Conservation (phyloP, 495 filamentous ascomycete genomes). For the Neurospora tetraspora region DNA sequence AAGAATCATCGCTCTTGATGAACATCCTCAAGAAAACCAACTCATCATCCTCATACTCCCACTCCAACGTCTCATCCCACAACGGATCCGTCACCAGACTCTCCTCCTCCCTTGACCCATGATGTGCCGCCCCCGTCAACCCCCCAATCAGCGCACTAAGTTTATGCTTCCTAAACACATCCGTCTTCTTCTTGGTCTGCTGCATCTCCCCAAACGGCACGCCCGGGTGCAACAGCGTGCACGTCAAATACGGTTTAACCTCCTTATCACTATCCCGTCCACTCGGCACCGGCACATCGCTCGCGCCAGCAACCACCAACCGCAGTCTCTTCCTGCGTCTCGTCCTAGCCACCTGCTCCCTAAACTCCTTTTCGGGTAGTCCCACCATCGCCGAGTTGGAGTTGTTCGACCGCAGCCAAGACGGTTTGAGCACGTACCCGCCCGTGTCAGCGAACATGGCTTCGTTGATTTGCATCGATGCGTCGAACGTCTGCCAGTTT, state of each 20-base stretch:
- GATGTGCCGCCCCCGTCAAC: not conserved
- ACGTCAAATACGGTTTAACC: conserved; percentile 44
- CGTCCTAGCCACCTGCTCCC: conserved; percentile 12
- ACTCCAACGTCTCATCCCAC: conserved; percentile 44
- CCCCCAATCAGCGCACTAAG: conserved; percentile 26
- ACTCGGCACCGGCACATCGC: conserved; percentile 34
- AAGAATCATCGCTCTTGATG: conserved; percentile 44
- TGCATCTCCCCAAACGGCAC: conserved; percentile 15
- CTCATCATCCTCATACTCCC: conserved; percentile 46
- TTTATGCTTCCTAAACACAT: conserved; percentile 36
- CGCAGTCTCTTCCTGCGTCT: conserved; percentile 23
- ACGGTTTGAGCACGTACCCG: conserved; percentile 46
- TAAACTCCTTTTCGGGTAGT: not conserved
- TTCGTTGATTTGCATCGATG: conserved; percentile 45
- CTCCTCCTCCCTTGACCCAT: too few species aligned
- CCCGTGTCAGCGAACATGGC: conserved; percentile 43
- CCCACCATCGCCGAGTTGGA: conserved; percentile 24
- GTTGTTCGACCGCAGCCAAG: conserved; percentile 30
- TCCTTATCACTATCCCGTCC: conserved; percentile 21
- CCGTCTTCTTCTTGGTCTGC: conserved; percentile 40
- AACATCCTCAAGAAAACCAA: conserved; percentile 42
- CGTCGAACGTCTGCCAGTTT: conserved; percentile 49
- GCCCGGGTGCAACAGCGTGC: conserved; percentile 35
- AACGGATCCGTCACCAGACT: conserved; percentile 38
- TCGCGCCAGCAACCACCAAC: conserved; percentile 39